Base-by-base conservation (phyloP, 805 yeast species). In the Wickerhamomyces pijperi region DNA sequence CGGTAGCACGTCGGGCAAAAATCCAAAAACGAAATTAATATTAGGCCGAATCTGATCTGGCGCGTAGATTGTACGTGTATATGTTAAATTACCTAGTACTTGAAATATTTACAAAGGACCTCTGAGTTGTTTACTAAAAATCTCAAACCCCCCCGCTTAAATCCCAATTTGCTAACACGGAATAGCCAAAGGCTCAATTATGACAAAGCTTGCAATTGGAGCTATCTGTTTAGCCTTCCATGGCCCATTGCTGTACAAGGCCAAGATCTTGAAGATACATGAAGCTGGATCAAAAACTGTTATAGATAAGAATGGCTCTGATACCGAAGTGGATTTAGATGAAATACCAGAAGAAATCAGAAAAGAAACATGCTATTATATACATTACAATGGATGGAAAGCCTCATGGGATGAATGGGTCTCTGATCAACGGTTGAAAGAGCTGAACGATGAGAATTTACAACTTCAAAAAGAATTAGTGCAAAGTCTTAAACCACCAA, bases 351-450 rank as follows among this genome's bases (percentile, higher is more conserved):
- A 49, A 15, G 68, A 62, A 12, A 41, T 66, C 16, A 46, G 45
- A 20, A 57, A 50, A 16, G 61, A 59, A 32, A 47, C 49, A 17
- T 67, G 77, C 23, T 88, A 76, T 59, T 78, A 67, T 47, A 74
- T 90, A 15, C 98, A 92, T 54, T 90, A 90, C 59, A 82, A 80
- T 48, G 97, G 98, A 3, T 90, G 98, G 98, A 90, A 88, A 53
- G 60, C 79, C 15, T 78, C 87, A 42, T 90, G 96, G 95, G 97
- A 90, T 55, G 98, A 90, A 58, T 90, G 98, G 98, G 90, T 90
- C 1, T 70, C 73, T 1, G 58, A 60, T 7, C 78, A 74, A 32
- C 63, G 97, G 28, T 70, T 90, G 5, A 64, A 84, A 51, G 80
- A 76, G 45, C 68, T 67, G 53, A 82, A 71, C 37, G 79, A 75